Evolutionary conservation across 345 rosid genomes (phyloP), one percentile per base, ranked within the genome.

Genomic region (Brassica rapa): DNA sequence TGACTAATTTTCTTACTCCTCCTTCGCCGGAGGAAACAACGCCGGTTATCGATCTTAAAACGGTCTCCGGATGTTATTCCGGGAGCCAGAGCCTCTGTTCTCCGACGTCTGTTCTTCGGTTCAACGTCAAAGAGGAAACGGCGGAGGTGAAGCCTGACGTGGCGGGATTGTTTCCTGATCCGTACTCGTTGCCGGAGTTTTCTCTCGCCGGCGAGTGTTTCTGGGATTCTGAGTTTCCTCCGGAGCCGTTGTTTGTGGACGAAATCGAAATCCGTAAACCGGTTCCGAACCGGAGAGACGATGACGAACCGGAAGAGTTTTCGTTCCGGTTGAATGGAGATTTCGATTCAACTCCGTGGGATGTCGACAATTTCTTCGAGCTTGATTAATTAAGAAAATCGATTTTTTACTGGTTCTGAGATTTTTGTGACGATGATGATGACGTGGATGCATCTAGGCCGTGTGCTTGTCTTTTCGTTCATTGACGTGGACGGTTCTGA

Each of bases 41-140:
- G 33, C 75, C 83, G 37, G 39, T 55, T 8, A 80, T 82, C 30
- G 85, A 85, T 43, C 12, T 86, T 6, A 78, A 77, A 12, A 70
- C 65, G 8, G 66, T 71, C 56, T 71, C 87, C 4, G 86, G 73
- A 12, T 83, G 86, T 35, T 88, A 87, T 73, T 90, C 84, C 7
- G 83, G 81, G 6, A 73, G 75, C 9, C 83, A 55, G 8, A 69
- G 80, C 14, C 84, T 88, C 10, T 75, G 85, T 62, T 89, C 93
- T 53, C 97, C 98, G 9, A 93, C 95, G 19, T 93, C 96, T 63
- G 98, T 93, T 73, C 87, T 93, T 57, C 74, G 91, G 35, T 91
- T 84, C 60, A 90, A 81, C 71, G 81, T 83, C 4, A 82, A 80
- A 2, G 60, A 53, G 24, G 60, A 53, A 16, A 53, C 74, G 14